These are phyloP conservation scores for Trichoderma endophyticum DNA, from an alignment of 2,329 filamentous ascomycete species.

Conservation along the genomic window DNA sequence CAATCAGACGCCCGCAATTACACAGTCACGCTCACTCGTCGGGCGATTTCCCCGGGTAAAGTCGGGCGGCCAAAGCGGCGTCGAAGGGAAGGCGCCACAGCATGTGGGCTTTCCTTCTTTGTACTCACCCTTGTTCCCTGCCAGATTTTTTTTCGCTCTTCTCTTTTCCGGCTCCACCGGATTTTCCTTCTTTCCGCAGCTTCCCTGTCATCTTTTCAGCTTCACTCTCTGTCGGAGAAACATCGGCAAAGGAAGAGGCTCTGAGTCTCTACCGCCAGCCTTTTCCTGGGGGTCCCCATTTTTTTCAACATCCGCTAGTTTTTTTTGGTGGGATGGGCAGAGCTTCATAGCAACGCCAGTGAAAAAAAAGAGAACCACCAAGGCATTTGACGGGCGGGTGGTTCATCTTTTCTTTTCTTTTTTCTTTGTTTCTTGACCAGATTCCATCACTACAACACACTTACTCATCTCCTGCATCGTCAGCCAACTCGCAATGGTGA, in stretches of 20 bases:
- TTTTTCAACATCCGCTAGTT: conserved; percentile 14
- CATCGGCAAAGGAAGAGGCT: conserved; percentile 19
- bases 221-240: conserved; percentile 10
- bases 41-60: conserved; percentile 33
- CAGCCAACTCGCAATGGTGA: conserved; percentile 38
- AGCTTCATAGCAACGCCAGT: conserved; percentile 7
- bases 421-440: background rate
- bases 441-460: background rate
- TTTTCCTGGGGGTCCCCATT: conserved; percentile 1
- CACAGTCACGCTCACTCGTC: conserved; percentile 25
- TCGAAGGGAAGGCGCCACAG: background rate
- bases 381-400: background rate
- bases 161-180: conserved; percentile 3
- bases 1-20: conserved; percentile 40
- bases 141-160: background rate
- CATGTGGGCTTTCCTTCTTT: background rate
- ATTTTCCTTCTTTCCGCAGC: conserved; percentile 12
- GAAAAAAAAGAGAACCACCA: background rate
- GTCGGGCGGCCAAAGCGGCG: conserved; percentile 28
- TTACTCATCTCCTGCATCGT: background rate
- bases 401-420: background rate
- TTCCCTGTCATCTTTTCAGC: background rate
- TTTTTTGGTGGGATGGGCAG: conserved; percentile 13
- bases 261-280: background rate
- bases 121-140: background rate